These are phyloP conservation scores for Penicillium lividum DNA, from an alignment of 495 filamentous ascomycete species.

Conservation along the genomic window DNA sequence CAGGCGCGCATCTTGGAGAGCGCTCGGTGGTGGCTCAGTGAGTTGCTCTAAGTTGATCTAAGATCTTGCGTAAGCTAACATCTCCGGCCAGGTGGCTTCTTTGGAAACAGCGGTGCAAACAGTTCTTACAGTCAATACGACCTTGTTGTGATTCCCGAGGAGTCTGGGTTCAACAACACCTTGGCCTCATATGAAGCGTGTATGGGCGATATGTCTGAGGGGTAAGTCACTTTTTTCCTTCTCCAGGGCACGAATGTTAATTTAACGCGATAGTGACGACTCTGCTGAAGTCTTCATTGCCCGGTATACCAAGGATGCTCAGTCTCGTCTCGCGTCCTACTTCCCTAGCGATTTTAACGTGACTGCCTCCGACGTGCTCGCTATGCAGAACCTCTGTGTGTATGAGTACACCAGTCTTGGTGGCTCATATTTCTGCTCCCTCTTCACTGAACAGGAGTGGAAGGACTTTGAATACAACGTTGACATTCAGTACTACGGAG, in stretches of 20 bases:
- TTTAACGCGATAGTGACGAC: neutral
- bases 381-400: conserved; percentile 50
- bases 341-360: conserved; percentile 47
- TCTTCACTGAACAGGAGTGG: conserved; percentile 61
- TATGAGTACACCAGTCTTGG: conserved; percentile 38
- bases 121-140: conserved; percentile 41
- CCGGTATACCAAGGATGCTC: conserved; percentile 19
- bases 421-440: conserved; percentile 48
- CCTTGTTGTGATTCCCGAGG: conserved; percentile 50
- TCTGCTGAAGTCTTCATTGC: conserved; percentile 17
- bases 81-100: conserved; percentile 33
- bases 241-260: neutral
- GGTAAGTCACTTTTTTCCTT: neutral
- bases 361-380: conserved; percentile 51
- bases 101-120: conserved; percentile 38
- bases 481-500: conserved; percentile 61
- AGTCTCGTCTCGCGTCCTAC: conserved; percentile 22
- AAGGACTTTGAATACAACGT: conserved; percentile 56
- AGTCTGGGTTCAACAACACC: conserved; percentile 50
- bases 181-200: conserved; percentile 46
- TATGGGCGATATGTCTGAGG: neutral
- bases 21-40: conserved; percentile 44
- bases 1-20: conserved; percentile 53
- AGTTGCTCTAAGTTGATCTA: neutral
- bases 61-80: neutral